A percentile compares a stretch with the other conserved stretches of the same genome.
Evolutionary conservation across 768 basidiomycete species (phyloP).

Genomic region (Naganishia antarctica): DNA sequence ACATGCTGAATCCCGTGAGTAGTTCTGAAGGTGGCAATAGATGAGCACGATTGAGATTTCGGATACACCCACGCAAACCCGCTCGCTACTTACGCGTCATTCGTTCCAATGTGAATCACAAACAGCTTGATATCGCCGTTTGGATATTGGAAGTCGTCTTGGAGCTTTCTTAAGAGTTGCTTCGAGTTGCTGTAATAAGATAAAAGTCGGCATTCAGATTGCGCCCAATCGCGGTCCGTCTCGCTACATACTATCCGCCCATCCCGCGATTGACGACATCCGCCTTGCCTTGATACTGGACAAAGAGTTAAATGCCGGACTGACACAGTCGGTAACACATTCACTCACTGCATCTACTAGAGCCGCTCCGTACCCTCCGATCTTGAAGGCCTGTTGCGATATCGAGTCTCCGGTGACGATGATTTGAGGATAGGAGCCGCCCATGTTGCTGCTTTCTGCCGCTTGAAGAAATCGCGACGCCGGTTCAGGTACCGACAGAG

Average conservation of each 20-base stretch:
- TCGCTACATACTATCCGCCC: conserved; percentile 8
- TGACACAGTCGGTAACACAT: not conserved
- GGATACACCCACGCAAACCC: no score
- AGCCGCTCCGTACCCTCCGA: conserved; percentile 19
- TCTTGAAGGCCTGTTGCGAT: conserved; percentile 17
- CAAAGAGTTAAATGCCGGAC: not conserved
- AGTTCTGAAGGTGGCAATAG: not conserved
- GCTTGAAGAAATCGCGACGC: no score
- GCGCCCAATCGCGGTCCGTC: not conserved
- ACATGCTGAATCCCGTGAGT: conserved; percentile 13
- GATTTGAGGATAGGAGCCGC: conserved; percentile 14
- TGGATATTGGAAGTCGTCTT: conserved; percentile 10
- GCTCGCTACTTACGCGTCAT: conserved; percentile 13
- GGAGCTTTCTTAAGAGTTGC: conserved; percentile 2
- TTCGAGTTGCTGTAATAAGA: conserved; percentile 5
- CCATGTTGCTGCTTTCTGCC: conserved; percentile 3
- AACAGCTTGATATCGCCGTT: conserved; percentile 1
- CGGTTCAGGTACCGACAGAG: no score
- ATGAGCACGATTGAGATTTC: not conserved
- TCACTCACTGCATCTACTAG: conserved; percentile 9
- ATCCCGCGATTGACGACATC: conserved; percentile 22
- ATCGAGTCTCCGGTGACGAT: conserved; percentile 18
- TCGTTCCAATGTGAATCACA: conserved; percentile 17
- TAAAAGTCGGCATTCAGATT: not conserved
- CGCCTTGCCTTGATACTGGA: conserved; percentile 1